Base-by-base conservation (phyloP, 371 early-diverging fungal species). In the Mucor irregularis region DNA sequence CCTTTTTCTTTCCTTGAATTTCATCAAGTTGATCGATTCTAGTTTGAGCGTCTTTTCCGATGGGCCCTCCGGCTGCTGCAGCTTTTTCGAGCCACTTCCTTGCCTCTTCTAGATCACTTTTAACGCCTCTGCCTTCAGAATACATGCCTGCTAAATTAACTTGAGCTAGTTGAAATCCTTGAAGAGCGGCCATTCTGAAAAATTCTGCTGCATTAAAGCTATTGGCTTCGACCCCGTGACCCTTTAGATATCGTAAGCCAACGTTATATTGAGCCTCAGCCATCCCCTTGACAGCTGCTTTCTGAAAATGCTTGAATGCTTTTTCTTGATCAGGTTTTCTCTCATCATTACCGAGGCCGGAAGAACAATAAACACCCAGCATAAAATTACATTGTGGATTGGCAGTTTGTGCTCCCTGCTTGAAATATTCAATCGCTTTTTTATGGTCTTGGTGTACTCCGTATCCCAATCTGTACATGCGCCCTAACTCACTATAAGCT, bases 251-350 rank as follows among this genome's bases (percentile, higher is more conserved):
- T 0, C 72, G 61, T 0, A 69, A 42, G 8, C 72, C 79, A 0
- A 79, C 73, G 44, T 79, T 79, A 47, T 79, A 75, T 29, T 79
- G 79, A 17, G 79, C 79, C 55, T 79, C 76, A 13, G 76, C 59
- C 47, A 75, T 53, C 33, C 78, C 79, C 57, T 68, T 75, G 53
- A 73, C 51, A 8, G 79, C 76, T 2, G 79, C 79, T 34, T 71
- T 73, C 63, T 75, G 79, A 40, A 75, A 79, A 55, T 69, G 54
- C 21, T 75, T 71, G 45, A 79, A 79, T 13, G 79, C 79, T 16
- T 68, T 71, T 16, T 46, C 33, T 37, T 73, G 79, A 42, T 79
- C 74, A 13, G 66, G 67, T n/a, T 70, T 55, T 11, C 49, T 51
- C 29, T 54, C 55, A 11, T 42, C 51, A n/a, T 46, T 49, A 7